Base-by-base conservation (phyloP, 2,329 filamentous ascomycete species). In the Karstenula rhodostoma region DNA sequence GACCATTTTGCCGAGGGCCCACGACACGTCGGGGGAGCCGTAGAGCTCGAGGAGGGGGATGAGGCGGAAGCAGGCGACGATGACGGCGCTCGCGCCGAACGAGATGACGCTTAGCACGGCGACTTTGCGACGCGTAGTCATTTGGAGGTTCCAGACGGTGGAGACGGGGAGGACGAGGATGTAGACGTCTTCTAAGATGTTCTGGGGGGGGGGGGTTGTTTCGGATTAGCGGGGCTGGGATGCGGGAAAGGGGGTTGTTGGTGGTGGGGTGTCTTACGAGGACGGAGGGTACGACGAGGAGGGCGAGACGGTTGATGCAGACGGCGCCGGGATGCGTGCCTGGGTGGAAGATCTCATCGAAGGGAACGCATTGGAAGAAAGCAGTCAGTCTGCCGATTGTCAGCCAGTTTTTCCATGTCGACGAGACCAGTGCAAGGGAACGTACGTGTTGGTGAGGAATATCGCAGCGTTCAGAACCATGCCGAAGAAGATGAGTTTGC, bases 41-140 rank as follows among this genome's bases (percentile, higher is more conserved):
- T 59, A 37, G 8, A 32, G 33, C 13, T 25, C 15, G 47, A 50
- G n/a, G 15, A 60, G 29, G 10, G 53, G 25, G 27, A 57, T 37
- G 23, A 62, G 27, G n/a, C 57, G 60, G n/a, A 62, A 47, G 23
- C 57, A 50, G 49, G 49, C 43, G 25, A 62, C 17, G 29, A 35
- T 23, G 13, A 62, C 53, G 46, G 60, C 49, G 8, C 35, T 44
- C 15, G 48, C 49, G 15, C 60, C 60, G 19, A 59, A 40, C 8
- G 37, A 10, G 13, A 57, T 51, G 23, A 62, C 46, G 29, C 53
- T 57, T 12, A 52, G 43, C 2, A 62, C 43, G 22, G 29, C 35
- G 7, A 55, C 2, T 17, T 57, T 62, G 17, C 37, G 50, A 1
- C 57, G 53, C 1, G 25, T 5, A 2, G 60, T 53, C 23, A 57